Percentiles rank a stretch among this genome's conserved stretches.
phyloP scores from a whole-genome alignment of 352 stramenopile species.

The Peronospora belbahrii region DNA sequence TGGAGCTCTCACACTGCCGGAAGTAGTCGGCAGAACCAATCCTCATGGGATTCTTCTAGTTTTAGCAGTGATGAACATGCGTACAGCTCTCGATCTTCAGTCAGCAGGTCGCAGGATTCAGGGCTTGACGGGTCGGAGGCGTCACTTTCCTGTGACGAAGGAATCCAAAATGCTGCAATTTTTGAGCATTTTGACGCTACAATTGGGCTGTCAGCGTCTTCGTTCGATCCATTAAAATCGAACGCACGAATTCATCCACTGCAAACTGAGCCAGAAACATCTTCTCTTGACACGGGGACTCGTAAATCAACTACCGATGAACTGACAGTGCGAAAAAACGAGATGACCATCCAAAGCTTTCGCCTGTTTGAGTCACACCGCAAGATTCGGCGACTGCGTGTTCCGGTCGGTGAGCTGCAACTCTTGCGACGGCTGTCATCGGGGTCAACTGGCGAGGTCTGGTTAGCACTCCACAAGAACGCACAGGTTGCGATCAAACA shows the following conservation, averaged over 20 bases:
- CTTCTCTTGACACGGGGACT: not conserved
- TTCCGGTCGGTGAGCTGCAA: conserved; percentile 49
- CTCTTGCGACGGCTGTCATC: conserved; percentile 41
- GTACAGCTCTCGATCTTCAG: conserved; percentile 17
- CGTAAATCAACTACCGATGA: conserved; percentile 8
- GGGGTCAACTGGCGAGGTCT: conserved; percentile 58
- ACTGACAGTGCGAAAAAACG: conserved; percentile 28
- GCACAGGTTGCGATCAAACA: conserved; percentile 62
- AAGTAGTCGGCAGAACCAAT: conserved; percentile 5
- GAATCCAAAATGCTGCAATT: conserved; percentile 36
- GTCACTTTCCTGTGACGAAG: conserved; percentile 23
- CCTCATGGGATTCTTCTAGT: conserved; percentile 18
- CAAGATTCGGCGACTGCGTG: conserved; percentile 43
- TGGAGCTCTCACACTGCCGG: not conserved
- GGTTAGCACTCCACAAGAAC: conserved; percentile 49
- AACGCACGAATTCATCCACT: conserved; percentile 25
- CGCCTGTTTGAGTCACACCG: conserved; percentile 57
- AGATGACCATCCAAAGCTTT: conserved; percentile 52
- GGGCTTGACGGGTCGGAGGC: conserved; percentile 5
- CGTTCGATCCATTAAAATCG: conserved; percentile 36
- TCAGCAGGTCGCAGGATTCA: conserved; percentile 5
- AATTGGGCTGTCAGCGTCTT: conserved; percentile 48
- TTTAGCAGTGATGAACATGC: conserved; percentile 19
- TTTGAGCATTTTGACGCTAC: conserved; percentile 54
- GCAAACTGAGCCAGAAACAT: conserved; percentile 7